Evolutionary conservation across 108 stramenopile species (phyloP), one percentile per base, ranked within the genome.

Genomic region (Stephanodiscus minutulus): DNA sequence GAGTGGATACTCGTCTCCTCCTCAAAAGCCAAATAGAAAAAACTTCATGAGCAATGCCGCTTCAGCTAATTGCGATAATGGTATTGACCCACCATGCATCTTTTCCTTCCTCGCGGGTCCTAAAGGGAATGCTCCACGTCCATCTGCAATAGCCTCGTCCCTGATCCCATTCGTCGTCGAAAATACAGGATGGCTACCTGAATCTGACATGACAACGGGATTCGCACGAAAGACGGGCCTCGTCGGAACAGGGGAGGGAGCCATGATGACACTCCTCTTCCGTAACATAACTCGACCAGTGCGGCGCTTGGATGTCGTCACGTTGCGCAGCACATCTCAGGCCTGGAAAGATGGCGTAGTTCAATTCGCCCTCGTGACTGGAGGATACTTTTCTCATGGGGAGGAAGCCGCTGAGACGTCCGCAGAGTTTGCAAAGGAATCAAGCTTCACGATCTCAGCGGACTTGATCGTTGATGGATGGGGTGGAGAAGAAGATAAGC

Each of bases 131-230:
- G 76, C 67, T 18, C 43, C 64, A 18, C 66, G 72, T 29, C 73
- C 81, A 12, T 74, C 74, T 7, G 63, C 47, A 7, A 77, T 78
- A 15, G 60, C 66, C 18, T 66, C 52, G 31, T 58, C 53, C 27
- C 55, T 78, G 21, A 44, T 50, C 11, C 81, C 76, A 33, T 76
- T 54, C 39, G 39, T 82, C 35, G 81, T 82, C 15, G 72, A 82
- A 58, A 82, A 82, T 43, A 76, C 75, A 27, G 81, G 81, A 18
- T 82, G 81, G 81, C 71, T 72, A 24, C 74, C 81, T 12, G 61
- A 64, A 41, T 73, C 81, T 8, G 81, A 82, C 49, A 82, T 82
- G 81, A 67, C 66, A 25, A 67, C 77, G 7, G 81, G 81, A n/a
- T 82, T 77, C 36, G 27, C 72, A 43, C 72, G 77, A 68, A 82